Conservation (phyloP, 225 moss, liverwort and hornwort genomes). For the Antitrichia curtipendula region DNA sequence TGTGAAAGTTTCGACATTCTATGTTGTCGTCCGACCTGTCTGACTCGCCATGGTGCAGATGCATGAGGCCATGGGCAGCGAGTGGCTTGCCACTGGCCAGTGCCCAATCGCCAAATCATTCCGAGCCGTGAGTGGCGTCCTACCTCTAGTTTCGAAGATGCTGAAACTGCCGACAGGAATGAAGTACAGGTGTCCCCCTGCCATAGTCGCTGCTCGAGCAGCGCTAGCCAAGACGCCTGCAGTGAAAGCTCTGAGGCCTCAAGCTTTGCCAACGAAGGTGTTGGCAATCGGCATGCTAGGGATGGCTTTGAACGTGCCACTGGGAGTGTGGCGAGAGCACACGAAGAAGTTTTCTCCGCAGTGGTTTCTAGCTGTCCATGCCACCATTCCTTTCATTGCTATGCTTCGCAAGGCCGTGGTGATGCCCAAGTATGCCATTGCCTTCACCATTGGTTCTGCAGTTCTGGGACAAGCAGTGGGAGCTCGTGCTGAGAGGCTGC, state of each 20-base stretch:
- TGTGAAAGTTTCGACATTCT: background rate
- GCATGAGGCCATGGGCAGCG: slow-evolving; percentile 75
- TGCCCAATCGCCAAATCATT: slow-evolving; percentile 94
- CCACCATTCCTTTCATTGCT: slow-evolving; percentile 90
- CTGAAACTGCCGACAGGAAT: slow-evolving; percentile 44
- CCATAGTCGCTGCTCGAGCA: slow-evolving; percentile 82
- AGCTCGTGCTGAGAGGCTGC: slow-evolving; percentile 82
- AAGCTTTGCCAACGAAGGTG: slow-evolving; percentile 85
- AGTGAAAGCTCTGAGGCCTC: slow-evolving; percentile 72
- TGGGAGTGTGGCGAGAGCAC: slow-evolving; percentile 92
- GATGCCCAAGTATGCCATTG: slow-evolving; percentile 95
- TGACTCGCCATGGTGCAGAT: background rate
- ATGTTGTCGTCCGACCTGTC: background rate
- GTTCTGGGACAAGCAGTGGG: slow-evolving; percentile 90
- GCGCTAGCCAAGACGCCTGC: slow-evolving; percentile 67
- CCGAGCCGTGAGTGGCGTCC: slow-evolving; percentile 62
- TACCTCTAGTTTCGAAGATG: slow-evolving; percentile 69
- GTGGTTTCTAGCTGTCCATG: slow-evolving; percentile 94
- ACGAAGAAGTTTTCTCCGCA: slow-evolving; percentile 89
- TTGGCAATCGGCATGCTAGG: slow-evolving; percentile 84
- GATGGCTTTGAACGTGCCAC: slow-evolving; percentile 86
- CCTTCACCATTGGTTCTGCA: slow-evolving; percentile 88
- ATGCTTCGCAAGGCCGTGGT: slow-evolving; percentile 96
- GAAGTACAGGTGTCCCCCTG: slow-evolving; percentile 90
- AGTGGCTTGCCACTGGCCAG: slow-evolving; percentile 86